Evolutionary conservation across 2,329 filamentous ascomycete genomes (phyloP).

Genomic region (Tolypocladium ovalisporum): DNA sequence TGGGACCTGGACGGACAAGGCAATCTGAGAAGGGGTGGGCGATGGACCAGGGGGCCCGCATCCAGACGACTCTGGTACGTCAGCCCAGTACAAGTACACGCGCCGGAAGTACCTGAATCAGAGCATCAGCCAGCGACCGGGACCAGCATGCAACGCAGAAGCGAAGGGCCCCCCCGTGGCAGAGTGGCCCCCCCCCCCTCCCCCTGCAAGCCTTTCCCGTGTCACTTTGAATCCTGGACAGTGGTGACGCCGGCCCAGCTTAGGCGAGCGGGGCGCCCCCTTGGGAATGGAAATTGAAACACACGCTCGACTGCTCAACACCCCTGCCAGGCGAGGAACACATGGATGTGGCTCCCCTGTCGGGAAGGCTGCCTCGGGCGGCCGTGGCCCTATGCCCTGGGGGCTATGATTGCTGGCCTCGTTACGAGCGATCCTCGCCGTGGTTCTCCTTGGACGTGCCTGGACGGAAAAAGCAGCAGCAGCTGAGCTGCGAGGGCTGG

Average conservation of each 20-base stretch:
- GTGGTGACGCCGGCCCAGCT: slow-evolving; percentile 1
- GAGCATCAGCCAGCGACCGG: background rate
- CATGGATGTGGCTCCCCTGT: background rate
- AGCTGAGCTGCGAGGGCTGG: background rate
- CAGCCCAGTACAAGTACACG: slow-evolving; percentile 4
- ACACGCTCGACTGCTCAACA: slow-evolving; percentile 2
- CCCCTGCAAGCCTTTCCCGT: slow-evolving; percentile 3
- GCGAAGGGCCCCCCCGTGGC: background rate
- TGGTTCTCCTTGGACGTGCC: no score
- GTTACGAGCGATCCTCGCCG: no score
- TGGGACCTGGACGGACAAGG: background rate
- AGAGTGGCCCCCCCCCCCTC: background rate
- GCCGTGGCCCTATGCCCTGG: background rate
- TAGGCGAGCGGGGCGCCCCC: slow-evolving; percentile 6
- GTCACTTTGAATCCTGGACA: slow-evolving; percentile 1
- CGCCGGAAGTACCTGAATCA: slow-evolving; percentile 5
- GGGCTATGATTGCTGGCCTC: background rate
- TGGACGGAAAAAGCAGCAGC: background rate
- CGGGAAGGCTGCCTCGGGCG: background rate
- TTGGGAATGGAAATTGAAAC: slow-evolving; percentile 10
- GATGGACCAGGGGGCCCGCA: background rate
- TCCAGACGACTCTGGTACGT: slow-evolving; percentile 1
- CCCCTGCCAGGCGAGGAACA: background rate
- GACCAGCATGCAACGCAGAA: background rate
- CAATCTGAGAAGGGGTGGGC: slow-evolving; percentile 2